Evolutionary conservation across 352 stramenopile genomes (phyloP).

Genomic region (Phytopythium cucurbitacearum): DNA sequence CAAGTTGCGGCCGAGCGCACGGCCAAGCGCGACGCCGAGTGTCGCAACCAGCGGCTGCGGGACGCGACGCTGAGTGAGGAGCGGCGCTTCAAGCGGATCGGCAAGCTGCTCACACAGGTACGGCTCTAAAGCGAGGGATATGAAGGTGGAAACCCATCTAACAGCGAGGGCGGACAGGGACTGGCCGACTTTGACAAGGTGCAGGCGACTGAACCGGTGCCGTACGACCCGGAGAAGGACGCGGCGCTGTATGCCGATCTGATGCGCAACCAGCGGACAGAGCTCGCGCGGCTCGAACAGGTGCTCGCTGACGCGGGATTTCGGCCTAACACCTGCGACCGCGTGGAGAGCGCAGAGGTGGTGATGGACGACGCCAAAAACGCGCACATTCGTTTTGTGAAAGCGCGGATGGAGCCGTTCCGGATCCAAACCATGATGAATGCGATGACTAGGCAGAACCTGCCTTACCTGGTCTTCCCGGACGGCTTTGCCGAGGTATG

Average conservation of each 20-base stretch:
- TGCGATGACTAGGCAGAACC: slow-evolving; percentile 17
- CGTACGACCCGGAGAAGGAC: slow-evolving; percentile 23
- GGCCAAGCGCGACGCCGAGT: slow-evolving; percentile 6
- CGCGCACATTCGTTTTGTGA: slow-evolving; percentile 27
- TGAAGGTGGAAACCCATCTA: background rate
- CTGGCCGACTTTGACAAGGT: slow-evolving; percentile 5
- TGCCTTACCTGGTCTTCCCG: background rate
- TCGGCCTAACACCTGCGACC: slow-evolving; percentile 11
- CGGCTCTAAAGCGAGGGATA: background rate
- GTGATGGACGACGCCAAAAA: slow-evolving; percentile 15
- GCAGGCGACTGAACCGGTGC: slow-evolving; percentile 4
- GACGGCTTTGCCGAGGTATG: no score
- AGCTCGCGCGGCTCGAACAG: slow-evolving; percentile 18
- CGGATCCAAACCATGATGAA: slow-evolving; percentile 12
- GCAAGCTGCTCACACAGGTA: slow-evolving; percentile 1
- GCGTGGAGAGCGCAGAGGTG: slow-evolving; percentile 15
- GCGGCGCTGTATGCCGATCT: slow-evolving; percentile 15
- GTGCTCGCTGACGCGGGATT: slow-evolving; percentile 25
- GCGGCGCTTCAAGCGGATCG: slow-evolving; percentile 5
- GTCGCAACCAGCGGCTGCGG: slow-evolving; percentile 3
- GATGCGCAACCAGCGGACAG: slow-evolving; percentile 11
- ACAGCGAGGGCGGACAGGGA: background rate
- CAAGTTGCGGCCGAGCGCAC: background rate
- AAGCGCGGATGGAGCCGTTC: slow-evolving; percentile 19
- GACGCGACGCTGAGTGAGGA: background rate